Evolutionary conservation across 148 eudicot genomes (phyloP).

Genomic region (Camellia lanceoleosa): DNA sequence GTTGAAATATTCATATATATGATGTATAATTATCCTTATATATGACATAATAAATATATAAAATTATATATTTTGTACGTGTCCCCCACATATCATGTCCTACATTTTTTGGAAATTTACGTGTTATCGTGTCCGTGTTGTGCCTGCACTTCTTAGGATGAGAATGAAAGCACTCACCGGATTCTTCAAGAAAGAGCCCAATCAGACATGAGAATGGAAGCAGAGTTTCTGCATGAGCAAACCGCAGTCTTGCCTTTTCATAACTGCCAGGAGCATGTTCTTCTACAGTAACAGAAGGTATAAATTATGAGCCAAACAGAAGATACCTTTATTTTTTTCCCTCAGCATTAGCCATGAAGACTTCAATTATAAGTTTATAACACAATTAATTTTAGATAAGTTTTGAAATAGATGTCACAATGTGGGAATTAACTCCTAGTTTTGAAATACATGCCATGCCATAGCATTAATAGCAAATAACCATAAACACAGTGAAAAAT

Average conservation of each 20-base stretch:
- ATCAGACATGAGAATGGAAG: conserved; percentile 96
- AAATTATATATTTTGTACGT: too few species aligned
- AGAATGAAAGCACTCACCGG: conserved; percentile 54
- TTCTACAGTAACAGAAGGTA: conserved; percentile 39
- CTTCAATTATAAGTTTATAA: background rate
- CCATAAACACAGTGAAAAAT: background rate
- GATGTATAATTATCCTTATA: too few species aligned
- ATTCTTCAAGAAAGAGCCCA: conserved; percentile 85
- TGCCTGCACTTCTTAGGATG: background rate
- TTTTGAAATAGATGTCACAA: background rate
- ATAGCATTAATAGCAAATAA: background rate
- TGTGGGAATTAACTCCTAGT: background rate
- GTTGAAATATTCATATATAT: too few species aligned
- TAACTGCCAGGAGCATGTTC: conserved; percentile 70
- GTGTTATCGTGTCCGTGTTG: too few species aligned
- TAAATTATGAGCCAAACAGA: background rate
- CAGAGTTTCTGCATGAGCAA: conserved; percentile 97
- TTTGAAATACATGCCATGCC: background rate
- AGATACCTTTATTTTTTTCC: background rate
- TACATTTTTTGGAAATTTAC: too few species aligned
- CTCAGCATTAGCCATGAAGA: background rate
- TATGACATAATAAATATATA: too few species aligned
- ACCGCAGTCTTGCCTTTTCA: conserved; percentile 86
- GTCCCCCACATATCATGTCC: too few species aligned
- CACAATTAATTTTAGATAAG: background rate